Evolutionary conservation across 2,329 filamentous ascomycete genomes (phyloP).

Genomic region (Fusarium buharicum): DNA sequence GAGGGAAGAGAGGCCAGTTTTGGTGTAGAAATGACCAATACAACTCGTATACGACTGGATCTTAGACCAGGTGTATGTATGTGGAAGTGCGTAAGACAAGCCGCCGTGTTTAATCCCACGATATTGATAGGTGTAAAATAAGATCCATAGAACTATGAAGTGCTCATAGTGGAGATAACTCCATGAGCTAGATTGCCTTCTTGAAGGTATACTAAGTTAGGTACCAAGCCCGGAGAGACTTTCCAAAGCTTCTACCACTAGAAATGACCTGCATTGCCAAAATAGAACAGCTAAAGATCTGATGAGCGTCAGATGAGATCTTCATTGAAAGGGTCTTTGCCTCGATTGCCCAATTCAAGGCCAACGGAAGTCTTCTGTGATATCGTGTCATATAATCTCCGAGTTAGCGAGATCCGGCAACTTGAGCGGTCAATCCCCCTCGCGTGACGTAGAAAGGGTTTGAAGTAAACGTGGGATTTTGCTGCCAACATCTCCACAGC

Average conservation of each 20-base stretch:
- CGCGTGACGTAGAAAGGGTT: constrained; percentile 41
- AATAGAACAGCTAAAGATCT: constrained; percentile 1
- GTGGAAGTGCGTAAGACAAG: constrained; percentile 4
- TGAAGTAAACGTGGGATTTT: constrained; percentile 34
- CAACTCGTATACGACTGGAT: too few relatives aligned
- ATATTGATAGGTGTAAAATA: constrained; percentile 9
- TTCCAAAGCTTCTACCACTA: not conserved
- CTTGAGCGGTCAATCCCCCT: constrained; percentile 20
- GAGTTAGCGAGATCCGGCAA: constrained; percentile 13
- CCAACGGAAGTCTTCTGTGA: not conserved
- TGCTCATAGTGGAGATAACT: not conserved
- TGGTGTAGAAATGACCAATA: not conserved
- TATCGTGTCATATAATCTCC: constrained; percentile 4
- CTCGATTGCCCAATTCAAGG: not conserved
- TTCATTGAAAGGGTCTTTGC: constrained; percentile 1
- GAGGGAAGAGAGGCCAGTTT: not conserved
- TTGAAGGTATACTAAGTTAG: not conserved
- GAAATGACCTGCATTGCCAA: not conserved
- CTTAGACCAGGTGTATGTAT: constrained; percentile 14
- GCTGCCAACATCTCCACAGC: constrained; percentile 33
- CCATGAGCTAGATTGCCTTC: not conserved
- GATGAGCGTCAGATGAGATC: not conserved
- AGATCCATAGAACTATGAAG: not conserved
- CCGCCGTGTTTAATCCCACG: not conserved
- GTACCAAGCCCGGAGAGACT: not conserved